These are phyloP conservation scores for Beauveria sp. DNA, from an alignment of 2,329 filamentous ascomycete species.

Conservation along the genomic window DNA sequence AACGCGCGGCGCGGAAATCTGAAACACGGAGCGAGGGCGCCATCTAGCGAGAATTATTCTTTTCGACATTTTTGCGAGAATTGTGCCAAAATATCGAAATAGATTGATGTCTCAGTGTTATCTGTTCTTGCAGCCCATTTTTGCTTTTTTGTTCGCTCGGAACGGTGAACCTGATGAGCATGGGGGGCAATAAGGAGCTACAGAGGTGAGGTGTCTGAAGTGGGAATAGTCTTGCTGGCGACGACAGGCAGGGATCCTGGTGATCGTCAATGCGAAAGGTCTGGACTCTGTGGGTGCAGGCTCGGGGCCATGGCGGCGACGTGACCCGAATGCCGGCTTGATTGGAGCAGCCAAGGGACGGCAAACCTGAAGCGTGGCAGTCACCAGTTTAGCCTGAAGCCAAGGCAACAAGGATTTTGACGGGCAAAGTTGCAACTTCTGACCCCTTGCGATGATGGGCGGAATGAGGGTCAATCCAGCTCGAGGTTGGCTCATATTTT, in stretches of 20 bases:
- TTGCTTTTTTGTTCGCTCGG: neutral
- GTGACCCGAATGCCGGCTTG: neutral
- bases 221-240: neutral
- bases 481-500: neutral
- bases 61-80: neutral
- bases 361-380: conserved; percentile 2
- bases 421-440: neutral
- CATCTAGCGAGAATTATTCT: neutral
- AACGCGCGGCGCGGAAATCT: neutral
- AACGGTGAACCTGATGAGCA: neutral
- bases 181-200: neutral
- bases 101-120: neutral
- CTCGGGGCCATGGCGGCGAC: neutral
- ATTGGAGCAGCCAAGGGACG: neutral
- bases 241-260: neutral
- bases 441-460: neutral
- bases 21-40: conserved; percentile 7
- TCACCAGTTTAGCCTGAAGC: conserved; percentile 2
- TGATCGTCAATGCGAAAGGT: conserved; percentile 9
- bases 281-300: neutral
- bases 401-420: neutral
- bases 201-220: neutral
- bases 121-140: neutral
- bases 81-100: neutral
- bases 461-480: neutral